These are phyloP conservation scores for Corrigiola litoralis DNA, from an alignment of 179 eudicot genomes.

Conservation along the genomic window DNA sequence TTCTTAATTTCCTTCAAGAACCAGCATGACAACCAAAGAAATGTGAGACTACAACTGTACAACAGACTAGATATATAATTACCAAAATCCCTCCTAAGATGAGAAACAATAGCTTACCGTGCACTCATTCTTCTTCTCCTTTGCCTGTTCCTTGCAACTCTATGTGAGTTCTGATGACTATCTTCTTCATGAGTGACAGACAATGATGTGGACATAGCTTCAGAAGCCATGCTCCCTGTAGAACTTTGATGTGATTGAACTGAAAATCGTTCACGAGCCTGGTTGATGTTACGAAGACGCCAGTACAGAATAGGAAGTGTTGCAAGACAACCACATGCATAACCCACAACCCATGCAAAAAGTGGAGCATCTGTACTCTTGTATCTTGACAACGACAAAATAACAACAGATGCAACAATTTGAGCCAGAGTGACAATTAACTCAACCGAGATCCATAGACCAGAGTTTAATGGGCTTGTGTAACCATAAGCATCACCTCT, in stretches of 20 bases:
- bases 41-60: too few species aligned
- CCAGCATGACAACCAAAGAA: too few species aligned
- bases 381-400: constrained; percentile 49
- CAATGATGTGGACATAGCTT: constrained; percentile 26
- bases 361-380: constrained; percentile 65
- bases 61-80: not conserved
- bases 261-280: constrained; percentile 29
- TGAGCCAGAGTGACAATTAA: constrained; percentile 57
- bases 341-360: constrained; percentile 73
- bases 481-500: constrained; percentile 53
- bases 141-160: constrained; percentile 23
- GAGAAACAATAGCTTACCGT: constrained; percentile 25
- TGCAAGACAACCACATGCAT: constrained; percentile 61
- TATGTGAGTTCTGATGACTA: constrained; percentile 27
- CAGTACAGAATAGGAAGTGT: constrained; percentile 65
- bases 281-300: constrained; percentile 59
- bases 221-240: constrained; percentile 32
- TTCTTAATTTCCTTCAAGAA: too few species aligned
- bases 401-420: constrained; percentile 61
- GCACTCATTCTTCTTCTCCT: constrained; percentile 26
- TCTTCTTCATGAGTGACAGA: constrained; percentile 29
- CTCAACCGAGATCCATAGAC: constrained; percentile 64
- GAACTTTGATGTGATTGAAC: constrained; percentile 38
- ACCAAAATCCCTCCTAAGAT: not conserved
- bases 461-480: constrained; percentile 65